Evolutionary conservation across 2,329 filamentous ascomycete species (phyloP).

Genomic region (Dactylonectria estremocensis): DNA sequence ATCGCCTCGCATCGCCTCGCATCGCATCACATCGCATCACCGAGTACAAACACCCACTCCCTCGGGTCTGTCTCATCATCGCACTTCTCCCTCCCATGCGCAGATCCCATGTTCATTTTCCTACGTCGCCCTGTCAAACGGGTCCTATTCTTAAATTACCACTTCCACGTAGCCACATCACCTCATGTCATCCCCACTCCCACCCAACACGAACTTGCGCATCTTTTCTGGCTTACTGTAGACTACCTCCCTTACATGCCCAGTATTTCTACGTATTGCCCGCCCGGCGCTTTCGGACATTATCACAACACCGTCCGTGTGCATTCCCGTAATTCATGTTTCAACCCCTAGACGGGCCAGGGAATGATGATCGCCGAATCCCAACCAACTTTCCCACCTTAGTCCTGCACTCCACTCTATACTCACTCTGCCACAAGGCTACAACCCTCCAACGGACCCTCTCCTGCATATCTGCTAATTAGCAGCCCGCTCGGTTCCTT

Average conservation of each 20-base stretch:
- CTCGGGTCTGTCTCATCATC: conserved; percentile 19
- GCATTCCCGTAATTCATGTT: conserved; percentile 1
- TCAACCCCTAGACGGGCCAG: conserved; percentile 3
- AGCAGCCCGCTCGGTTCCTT: neutral
- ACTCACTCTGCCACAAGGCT: neutral
- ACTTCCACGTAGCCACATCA: neutral
- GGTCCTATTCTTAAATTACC: no score
- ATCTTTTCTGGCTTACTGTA: neutral
- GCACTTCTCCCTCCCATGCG: neutral
- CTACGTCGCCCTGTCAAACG: neutral
- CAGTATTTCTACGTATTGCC: neutral
- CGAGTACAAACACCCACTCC: conserved; percentile 11
- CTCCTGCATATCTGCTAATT: neutral
- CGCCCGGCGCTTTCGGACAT: conserved; percentile 8
- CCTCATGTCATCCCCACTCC: conserved; percentile 6
- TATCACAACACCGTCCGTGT: neutral
- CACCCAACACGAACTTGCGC: neutral
- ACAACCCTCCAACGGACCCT: no score
- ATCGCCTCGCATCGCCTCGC: neutral
- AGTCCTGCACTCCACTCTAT: conserved; percentile 16
- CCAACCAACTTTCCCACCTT: neutral
- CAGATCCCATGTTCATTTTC: neutral
- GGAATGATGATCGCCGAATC: conserved; percentile 19
- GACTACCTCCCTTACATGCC: neutral
- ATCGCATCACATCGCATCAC: neutral